Evolutionary conservation across 2,329 filamentous ascomycete species (phyloP).

Genomic region (Tolypocladium capitatum): DNA sequence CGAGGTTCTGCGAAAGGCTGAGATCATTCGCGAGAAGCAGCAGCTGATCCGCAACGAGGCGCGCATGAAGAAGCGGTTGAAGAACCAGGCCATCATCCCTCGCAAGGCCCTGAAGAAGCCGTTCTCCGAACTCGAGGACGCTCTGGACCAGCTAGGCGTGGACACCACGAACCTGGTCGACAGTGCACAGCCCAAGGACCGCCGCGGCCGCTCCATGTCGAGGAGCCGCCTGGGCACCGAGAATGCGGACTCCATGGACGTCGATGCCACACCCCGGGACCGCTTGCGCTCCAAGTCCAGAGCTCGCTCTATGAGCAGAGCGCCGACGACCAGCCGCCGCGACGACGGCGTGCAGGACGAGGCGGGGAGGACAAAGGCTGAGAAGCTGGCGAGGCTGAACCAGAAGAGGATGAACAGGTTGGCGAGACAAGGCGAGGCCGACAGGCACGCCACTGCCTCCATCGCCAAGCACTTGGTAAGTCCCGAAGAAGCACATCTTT

Average conservation of each 20-base stretch:
- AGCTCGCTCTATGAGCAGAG: conserved; percentile 48
- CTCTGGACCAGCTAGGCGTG: conserved; percentile 73
- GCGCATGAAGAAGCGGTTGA: conserved; percentile 88
- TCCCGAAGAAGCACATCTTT: conserved; percentile 9
- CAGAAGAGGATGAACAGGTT: conserved; percentile 99
- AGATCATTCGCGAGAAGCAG: conserved; percentile 90
- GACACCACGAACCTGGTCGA: conserved; percentile 64
- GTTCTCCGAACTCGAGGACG: conserved; percentile 74
- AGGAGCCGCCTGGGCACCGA: conserved; percentile 49
- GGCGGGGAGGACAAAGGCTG: conserved; percentile 59
- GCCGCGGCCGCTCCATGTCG: conserved; percentile 57
- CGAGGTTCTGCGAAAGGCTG: conserved; percentile 80
- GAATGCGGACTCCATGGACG: conserved; percentile 64
- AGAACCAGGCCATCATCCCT: conserved; percentile 92
- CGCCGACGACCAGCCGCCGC: conserved; percentile 48
- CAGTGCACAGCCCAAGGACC: conserved; percentile 53
- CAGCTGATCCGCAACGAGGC: conserved; percentile 86
- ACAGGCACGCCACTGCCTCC: conserved; percentile 73
- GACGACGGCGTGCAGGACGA: conserved; percentile 66
- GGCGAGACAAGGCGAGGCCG: conserved; percentile 91
- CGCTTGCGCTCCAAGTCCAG: conserved; percentile 63
- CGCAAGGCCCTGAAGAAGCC: conserved; percentile 69
- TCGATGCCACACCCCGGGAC: conserved; percentile 44
- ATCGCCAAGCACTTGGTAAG: conserved; percentile 84
- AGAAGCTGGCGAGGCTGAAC: conserved; percentile 72